Conservation (phyloP, 306 rosid species). For the Neltuma alba region DNA sequence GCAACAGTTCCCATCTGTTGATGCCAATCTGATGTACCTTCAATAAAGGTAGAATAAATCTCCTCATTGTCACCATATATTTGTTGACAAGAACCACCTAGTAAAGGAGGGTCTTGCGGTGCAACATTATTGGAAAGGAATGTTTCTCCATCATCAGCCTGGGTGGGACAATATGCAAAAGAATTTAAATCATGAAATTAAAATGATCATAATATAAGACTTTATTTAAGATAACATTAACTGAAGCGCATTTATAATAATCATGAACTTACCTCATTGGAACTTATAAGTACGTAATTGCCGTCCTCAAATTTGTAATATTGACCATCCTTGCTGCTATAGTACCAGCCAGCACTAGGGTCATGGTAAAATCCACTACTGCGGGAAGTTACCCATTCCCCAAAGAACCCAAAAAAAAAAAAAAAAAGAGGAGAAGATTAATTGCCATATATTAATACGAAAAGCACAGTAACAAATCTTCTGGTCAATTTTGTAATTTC, state of each 20-base stretch:
- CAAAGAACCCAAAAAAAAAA: no score
- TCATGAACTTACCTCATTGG: slow-evolving; percentile 42
- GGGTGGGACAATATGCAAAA: slow-evolving; percentile 23
- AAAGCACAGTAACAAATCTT: background rate
- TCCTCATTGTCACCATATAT: slow-evolving; percentile 30
- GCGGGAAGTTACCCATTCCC: slow-evolving; percentile 38
- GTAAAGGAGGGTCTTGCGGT: slow-evolving; percentile 35
- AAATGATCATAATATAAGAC: slow-evolving; percentile 9
- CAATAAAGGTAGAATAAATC: slow-evolving; percentile 35
- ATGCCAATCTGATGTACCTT: slow-evolving; percentile 36
- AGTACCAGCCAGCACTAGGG: slow-evolving; percentile 91
- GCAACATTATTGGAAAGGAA: slow-evolving; percentile 35
- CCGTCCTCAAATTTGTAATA: slow-evolving; percentile 87
- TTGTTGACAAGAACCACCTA: slow-evolving; percentile 30
- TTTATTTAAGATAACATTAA: background rate
- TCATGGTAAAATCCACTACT: slow-evolving; percentile 92
- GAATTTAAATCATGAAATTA: slow-evolving; percentile 15
- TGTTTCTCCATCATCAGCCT: slow-evolving; percentile 50
- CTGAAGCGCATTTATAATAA: slow-evolving; percentile 3
- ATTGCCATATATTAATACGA: background rate
- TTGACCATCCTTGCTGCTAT: slow-evolving; percentile 64
- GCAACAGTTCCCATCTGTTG: slow-evolving; percentile 32
- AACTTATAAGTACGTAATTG: slow-evolving; percentile 69
- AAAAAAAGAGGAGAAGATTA: background rate
- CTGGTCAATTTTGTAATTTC: background rate